These are phyloP conservation scores for Polymyxa betae DNA, from an alignment of 208 protist genomes.

Conservation along the genomic window DNA sequence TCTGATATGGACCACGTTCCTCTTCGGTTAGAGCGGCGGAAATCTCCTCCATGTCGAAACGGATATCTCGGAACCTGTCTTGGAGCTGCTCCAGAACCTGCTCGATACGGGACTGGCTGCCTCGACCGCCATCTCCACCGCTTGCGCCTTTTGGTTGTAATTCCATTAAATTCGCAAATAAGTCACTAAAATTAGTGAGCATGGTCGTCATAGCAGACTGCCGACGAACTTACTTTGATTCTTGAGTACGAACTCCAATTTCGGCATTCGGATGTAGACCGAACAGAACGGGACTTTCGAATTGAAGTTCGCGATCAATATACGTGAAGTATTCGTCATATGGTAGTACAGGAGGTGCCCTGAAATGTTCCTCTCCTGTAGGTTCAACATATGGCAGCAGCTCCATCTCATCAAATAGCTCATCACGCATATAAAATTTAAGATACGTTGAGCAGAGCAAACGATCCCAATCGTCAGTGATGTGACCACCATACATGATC, in stretches of 20 bases:
- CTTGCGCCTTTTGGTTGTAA: constrained; percentile 87
- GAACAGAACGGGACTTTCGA: constrained; percentile 90
- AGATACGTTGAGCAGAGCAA: constrained; percentile 93
- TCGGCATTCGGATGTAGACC: constrained; percentile 98
- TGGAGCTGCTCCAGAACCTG: constrained; percentile 73
- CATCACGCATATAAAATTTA: constrained; percentile 71
- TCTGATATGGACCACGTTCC: constrained; percentile 93
- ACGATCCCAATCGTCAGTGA: constrained; percentile 97
- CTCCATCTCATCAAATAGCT: constrained; percentile 80
- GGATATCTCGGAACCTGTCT: constrained; percentile 69
- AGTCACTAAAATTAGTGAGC: no score
- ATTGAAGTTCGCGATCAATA: constrained; percentile 83
- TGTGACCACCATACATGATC: constrained; percentile 99
- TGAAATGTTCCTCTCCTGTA: constrained; percentile 56
- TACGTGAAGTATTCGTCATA: constrained; percentile 93
- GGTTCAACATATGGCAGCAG: constrained; percentile 80
- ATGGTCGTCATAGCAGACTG: no score
- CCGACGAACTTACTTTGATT: no score
- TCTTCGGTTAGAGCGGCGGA: constrained; percentile 77
- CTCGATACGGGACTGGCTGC: constrained; percentile 72
- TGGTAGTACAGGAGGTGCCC: constrained; percentile 65
- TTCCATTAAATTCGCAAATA: constrained; percentile 93
- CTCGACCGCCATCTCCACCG: constrained; percentile 78
- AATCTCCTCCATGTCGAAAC: constrained; percentile 74
- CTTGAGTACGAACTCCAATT: constrained; percentile 94